phyloP scores from a whole-genome alignment of 2,329 filamentous ascomycete genomes.

The Botrytis paeoniae region DNA sequence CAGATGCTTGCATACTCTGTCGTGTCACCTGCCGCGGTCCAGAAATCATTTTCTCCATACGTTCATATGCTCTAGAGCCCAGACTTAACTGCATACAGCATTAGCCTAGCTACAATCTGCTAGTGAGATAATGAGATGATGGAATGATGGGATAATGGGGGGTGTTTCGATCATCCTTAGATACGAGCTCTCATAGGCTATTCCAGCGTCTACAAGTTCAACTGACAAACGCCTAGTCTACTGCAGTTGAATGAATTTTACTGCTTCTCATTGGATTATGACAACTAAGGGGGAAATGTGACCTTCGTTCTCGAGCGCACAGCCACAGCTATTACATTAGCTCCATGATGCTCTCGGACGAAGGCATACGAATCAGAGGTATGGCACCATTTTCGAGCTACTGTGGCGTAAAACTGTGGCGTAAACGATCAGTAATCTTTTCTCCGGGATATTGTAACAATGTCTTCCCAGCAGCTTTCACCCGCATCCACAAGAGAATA shows the following conservation, averaged over 20 bases:
- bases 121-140: background rate
- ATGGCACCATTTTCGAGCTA: background rate
- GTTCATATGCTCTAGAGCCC: constrained; percentile 11
- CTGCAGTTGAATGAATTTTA: background rate
- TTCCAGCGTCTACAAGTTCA: background rate
- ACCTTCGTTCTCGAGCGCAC: background rate
- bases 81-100: background rate
- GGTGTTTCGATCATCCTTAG: background rate
- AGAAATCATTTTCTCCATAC: background rate
- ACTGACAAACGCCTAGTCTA: constrained; percentile 2
- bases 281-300: background rate
- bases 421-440: background rate
- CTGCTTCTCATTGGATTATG: background rate
- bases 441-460: background rate
- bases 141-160: background rate
- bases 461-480: background rate
- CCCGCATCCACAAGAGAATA: background rate
- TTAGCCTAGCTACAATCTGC: background rate
- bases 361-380: background rate
- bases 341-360: background rate
- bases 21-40: background rate
- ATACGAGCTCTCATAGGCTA: background rate
- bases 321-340: background rate
- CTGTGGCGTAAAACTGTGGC: background rate
- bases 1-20: constrained; percentile 1